Evolutionary conservation across 2,329 filamentous ascomycete genomes (phyloP), one percentile per base, ranked within the genome.

Genomic region (Calonectria pseudoturangicola): DNA sequence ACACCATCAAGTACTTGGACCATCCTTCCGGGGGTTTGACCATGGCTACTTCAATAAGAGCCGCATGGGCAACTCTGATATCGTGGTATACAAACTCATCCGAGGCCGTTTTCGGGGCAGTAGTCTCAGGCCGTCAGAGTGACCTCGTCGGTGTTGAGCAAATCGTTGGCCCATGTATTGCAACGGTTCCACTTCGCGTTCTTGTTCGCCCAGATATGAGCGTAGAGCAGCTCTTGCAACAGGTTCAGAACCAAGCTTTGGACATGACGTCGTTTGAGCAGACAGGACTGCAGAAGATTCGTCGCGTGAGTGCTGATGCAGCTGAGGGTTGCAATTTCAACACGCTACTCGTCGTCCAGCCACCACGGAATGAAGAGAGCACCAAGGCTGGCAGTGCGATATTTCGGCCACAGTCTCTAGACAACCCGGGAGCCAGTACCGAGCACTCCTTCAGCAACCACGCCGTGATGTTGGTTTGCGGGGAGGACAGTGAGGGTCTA

Each of bases 251-350:
- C 56, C 56, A 60, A 41, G 56, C 56, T 60, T 33, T 60, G 21
- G 33, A 60, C 36, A 60, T 60, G 56, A 60, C 36, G 56, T 27
- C 56, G 56, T 60, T 60, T 43, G 56, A 60, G 56, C 56, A 60
- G 56, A 60, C 56, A 51, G 48, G 48, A 51, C 28, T 66, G 33
- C 63, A 54, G 12, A 39, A 50, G n/a, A 66, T 66, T n/a, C 25
- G 30, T n/a, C 28, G 33, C 30, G 28, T 54, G 28, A 51, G 45
- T 54, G 28, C 18, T 39, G 47, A 43, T 41, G 45, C 43, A 27
- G n/a, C 30, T n/a, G 63, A 66, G 45, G 63, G 43, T 41, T 66
- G 63, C 21, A 16, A 39, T n/a, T 66, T 66, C 63, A 48, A 66
- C 30, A 66, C 63, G 21, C 47, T 66, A 25, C 63, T 66, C 30